Percentiles rank a stretch among this genome's conserved stretches.
Evolutionary conservation across 1,139 yeast species (phyloP).

Genomic region (Diutina pseudorugosa): DNA sequence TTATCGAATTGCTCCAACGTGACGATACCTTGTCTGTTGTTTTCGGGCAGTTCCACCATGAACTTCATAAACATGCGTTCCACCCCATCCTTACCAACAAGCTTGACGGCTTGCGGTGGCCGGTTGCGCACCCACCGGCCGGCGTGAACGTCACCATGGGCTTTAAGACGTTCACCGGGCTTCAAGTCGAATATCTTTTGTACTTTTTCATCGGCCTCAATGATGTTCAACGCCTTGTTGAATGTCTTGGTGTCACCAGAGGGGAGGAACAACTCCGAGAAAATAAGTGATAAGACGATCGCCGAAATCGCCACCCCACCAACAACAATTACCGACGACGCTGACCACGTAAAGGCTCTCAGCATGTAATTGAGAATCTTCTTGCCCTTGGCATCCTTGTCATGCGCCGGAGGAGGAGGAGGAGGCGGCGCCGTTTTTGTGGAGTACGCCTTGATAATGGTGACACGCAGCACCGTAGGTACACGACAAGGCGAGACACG

Average conservation of each 20-base stretch:
- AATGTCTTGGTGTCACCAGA: constrained; percentile 87
- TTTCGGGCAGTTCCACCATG: constrained; percentile 55
- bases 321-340: constrained; percentile 48
- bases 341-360: constrained; percentile 48
- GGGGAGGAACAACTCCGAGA: constrained; percentile 72
- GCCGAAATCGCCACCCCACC: constrained; percentile 60
- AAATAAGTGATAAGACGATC: constrained; percentile 63
- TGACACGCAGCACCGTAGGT: background rate
- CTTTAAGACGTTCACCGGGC: constrained; percentile 54
- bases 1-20: constrained; percentile 68
- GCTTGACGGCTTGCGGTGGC: constrained; percentile 52
- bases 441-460: constrained; percentile 9
- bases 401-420: constrained; percentile 26
- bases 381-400: constrained; percentile 30
- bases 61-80: constrained; percentile 79
- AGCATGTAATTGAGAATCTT: constrained; percentile 27
- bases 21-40: constrained; percentile 47
- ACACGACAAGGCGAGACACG: background rate
- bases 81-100: constrained; percentile 56
- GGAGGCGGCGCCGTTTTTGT: constrained; percentile 20
- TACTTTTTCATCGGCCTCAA: constrained; percentile 55
- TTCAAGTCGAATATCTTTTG: constrained; percentile 44
- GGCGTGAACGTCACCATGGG: constrained; percentile 63
- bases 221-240: constrained; percentile 69
- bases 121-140: constrained; percentile 84